Conservation (phyloP, 1,284 basidiomycete genomes). For the Leccinum olivaceoglutinosum region DNA sequence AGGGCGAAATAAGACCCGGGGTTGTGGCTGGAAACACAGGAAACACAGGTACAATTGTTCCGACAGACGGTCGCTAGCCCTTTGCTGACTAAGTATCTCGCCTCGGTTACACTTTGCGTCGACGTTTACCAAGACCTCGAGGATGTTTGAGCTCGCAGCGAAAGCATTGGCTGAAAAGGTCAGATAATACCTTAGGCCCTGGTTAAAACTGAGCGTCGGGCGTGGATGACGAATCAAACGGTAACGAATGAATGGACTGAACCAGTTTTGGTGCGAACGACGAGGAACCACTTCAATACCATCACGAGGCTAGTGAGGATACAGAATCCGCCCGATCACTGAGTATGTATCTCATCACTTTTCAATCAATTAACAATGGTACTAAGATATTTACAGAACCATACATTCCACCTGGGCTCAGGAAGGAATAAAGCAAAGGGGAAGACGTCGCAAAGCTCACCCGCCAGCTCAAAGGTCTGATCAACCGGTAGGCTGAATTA, state of each 20-base stretch:
- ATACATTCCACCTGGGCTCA: constrained; percentile 64
- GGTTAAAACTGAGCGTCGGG: too few relatives aligned
- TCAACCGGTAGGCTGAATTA: constrained; percentile 66
- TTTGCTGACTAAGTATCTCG: too few relatives aligned
- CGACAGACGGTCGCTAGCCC: too few relatives aligned
- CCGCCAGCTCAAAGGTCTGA: constrained; percentile 79
- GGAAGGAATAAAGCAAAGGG: constrained; percentile 37
- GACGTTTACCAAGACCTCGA: too few relatives aligned
- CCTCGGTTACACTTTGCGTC: too few relatives aligned
- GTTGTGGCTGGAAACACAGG: too few relatives aligned
- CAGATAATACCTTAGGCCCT: too few relatives aligned
- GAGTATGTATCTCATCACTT: constrained; percentile 21
- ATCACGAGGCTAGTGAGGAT: constrained; percentile 7
- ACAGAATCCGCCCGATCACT: constrained; percentile 3
- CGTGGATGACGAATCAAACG: too few relatives aligned
- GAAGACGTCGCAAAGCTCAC: constrained; percentile 63
- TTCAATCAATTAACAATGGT: neutral
- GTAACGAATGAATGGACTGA: constrained; percentile 21
- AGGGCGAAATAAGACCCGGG: too few relatives aligned
- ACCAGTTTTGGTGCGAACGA: constrained; percentile 17
- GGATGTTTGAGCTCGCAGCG: too few relatives aligned
- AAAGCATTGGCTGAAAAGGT: too few relatives aligned
- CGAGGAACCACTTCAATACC: neutral
- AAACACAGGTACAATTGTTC: too few relatives aligned
- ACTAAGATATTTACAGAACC: constrained; percentile 27